Conservation (phyloP, 108 stramenopile genomes). For the Thalassiosira profunda region DNA sequence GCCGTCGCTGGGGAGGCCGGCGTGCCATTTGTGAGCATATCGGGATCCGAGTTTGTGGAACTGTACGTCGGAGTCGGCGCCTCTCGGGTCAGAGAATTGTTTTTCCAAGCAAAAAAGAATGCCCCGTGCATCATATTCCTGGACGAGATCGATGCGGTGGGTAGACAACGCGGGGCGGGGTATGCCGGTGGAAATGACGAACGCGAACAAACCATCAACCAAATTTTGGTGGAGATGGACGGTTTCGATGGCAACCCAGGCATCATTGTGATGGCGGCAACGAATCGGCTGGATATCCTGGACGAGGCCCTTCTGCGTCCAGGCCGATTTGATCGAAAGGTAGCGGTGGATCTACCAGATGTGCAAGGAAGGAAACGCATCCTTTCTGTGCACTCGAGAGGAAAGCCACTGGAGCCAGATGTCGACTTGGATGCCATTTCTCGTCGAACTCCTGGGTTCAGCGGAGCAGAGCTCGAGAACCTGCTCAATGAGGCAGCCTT, state of each 20-base stretch:
- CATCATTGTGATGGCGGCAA: constrained; percentile 98
- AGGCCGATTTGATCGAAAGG: constrained; percentile 98
- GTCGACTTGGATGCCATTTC: constrained; percentile 94
- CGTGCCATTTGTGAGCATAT: constrained; percentile 99
- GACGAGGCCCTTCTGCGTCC: constrained; percentile 97
- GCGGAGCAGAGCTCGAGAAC: constrained; percentile 97
- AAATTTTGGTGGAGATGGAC: constrained; percentile 98
- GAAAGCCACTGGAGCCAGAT: constrained; percentile 93
- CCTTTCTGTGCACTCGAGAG: constrained; percentile 93
- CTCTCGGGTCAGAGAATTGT: constrained; percentile 99
- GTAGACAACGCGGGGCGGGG: constrained; percentile 82
- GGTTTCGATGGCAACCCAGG: constrained; percentile 96
- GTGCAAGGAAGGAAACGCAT: constrained; percentile 92
- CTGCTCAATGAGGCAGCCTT: constrained; percentile 99
- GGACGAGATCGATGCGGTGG: constrained; percentile 99
- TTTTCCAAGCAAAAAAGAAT: constrained; percentile 99
- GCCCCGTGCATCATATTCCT: constrained; percentile 99
- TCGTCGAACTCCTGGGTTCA: constrained; percentile 96
- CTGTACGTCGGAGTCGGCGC: constrained; percentile 99
- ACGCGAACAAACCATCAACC: constrained; percentile 97
- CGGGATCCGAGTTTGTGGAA: constrained; percentile 99
- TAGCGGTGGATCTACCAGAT: constrained; percentile 96
- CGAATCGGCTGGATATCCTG: constrained; percentile 97
- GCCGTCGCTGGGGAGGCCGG: constrained; percentile 99
- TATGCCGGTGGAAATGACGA: constrained; percentile 97